These are phyloP conservation scores for Xylaria bambusicola DNA, from an alignment of 495 filamentous ascomycete species.

Conservation along the genomic window DNA sequence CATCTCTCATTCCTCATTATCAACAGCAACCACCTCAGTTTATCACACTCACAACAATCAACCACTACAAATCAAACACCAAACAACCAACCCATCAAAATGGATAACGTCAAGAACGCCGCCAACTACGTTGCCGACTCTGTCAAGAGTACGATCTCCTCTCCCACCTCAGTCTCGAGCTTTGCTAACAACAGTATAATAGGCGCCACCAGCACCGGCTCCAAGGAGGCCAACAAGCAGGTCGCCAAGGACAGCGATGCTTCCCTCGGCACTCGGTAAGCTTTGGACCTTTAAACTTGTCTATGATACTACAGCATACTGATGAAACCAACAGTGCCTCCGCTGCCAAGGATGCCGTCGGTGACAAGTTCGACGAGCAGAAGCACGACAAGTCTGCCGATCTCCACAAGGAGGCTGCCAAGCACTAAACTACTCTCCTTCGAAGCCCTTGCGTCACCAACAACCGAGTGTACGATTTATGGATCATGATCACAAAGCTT, in stretches of 20 bases:
- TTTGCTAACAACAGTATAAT: constrained; percentile 3
- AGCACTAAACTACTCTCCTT: constrained; percentile 47
- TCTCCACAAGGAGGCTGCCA: constrained; percentile 58
- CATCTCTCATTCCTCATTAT: constrained; percentile 11
- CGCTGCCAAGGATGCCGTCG: constrained; percentile 57
- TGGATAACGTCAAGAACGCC: constrained; percentile 62
- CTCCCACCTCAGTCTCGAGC: constrained; percentile 9
- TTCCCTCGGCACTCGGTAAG: constrained; percentile 53
- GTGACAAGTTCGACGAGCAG: constrained; percentile 59
- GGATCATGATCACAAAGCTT: constrained; percentile 13
- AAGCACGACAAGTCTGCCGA: constrained; percentile 57
- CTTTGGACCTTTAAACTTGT: neutral
- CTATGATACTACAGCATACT: constrained; percentile 8
- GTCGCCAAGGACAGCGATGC: constrained; percentile 62
- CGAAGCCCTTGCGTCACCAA: constrained; percentile 12
- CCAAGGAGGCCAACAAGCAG: constrained; percentile 69
- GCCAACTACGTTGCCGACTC: constrained; percentile 63
- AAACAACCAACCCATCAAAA: constrained; percentile 45
- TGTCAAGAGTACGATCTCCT: constrained; percentile 45
- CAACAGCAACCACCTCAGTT: constrained; percentile 18
- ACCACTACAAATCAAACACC: constrained; percentile 29
- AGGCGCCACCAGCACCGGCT: constrained; percentile 44
- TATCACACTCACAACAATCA: constrained; percentile 22
- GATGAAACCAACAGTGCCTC: constrained; percentile 39
- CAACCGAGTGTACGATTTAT: constrained; percentile 28